Conservation (phyloP, 148 eudicot species). For the Cornus kousa region DNA sequence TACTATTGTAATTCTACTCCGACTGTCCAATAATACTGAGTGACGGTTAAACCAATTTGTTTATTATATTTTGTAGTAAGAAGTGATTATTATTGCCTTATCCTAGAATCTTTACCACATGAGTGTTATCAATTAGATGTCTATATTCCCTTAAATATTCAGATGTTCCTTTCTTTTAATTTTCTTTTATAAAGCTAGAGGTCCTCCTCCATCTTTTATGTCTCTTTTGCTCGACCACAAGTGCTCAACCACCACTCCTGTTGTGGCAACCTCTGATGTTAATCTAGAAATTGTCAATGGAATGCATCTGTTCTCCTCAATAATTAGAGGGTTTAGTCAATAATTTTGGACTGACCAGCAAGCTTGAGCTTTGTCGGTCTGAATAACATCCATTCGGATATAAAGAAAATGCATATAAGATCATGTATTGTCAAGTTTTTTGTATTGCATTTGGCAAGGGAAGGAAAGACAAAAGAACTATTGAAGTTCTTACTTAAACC, state of each 20-base stretch:
- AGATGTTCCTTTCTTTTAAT: neutral
- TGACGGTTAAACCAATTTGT: neutral
- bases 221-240: neutral
- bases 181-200: neutral
- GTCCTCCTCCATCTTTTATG: neutral
- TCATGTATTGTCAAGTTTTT: neutral
- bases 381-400: neutral
- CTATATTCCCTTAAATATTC: neutral
- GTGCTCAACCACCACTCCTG: neutral
- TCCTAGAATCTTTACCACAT: neutral
- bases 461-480: neutral
- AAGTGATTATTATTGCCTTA: neutral
- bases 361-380: neutral
- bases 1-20: neutral
- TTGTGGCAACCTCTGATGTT: too few relatives aligned
- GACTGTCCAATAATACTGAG: neutral
- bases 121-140: neutral
- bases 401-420: neutral
- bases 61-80: neutral
- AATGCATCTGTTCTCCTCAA: neutral
- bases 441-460: neutral
- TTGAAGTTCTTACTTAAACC: neutral
- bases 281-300: too few relatives aligned
- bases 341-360: neutral
- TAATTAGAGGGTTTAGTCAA: neutral